phyloP scores from a whole-genome alignment of 2,329 filamentous ascomycete genomes.

The Penicillium sp. region DNA sequence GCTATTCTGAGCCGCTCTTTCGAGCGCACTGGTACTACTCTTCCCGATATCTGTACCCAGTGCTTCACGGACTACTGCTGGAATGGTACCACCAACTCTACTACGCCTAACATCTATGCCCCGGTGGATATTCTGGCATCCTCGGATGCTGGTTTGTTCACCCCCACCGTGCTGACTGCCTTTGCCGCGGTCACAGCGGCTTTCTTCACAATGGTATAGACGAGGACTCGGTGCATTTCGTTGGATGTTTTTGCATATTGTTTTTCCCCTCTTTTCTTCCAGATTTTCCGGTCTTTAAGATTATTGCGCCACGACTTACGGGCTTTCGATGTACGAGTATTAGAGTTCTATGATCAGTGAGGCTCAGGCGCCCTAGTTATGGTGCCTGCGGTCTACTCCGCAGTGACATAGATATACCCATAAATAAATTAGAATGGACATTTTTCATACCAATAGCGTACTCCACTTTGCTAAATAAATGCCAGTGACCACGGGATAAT shows the following conservation, averaged over 20 bases:
- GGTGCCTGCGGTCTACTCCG: not conserved
- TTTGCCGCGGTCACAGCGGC: slow-evolving; percentile 10
- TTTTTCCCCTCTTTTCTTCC: not conserved
- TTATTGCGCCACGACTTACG: not conserved
- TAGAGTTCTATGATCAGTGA: not conserved
- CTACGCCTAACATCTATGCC: slow-evolving; percentile 41
- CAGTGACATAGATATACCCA: not conserved
- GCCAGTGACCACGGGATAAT: too few species aligned
- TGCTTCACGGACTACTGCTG: slow-evolving; percentile 91
- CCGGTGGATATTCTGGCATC: slow-evolving; percentile 30
- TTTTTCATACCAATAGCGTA: not conserved
- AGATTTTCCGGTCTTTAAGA: not conserved
- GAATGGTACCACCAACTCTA: slow-evolving; percentile 68
- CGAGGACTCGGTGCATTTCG: not conserved
- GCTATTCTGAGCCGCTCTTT: slow-evolving; percentile 79
- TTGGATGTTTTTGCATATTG: not conserved
- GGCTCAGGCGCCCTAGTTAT: not conserved
- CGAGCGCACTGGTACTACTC: slow-evolving; percentile 64
- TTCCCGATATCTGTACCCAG: slow-evolving; percentile 69
- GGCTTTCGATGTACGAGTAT: not conserved
- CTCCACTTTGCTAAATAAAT: not conserved
- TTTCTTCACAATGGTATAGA: slow-evolving; percentile 14
- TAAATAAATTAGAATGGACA: not conserved
- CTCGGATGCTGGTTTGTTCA: slow-evolving; percentile 1
- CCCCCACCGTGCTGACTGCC: slow-evolving; percentile 16